Base-by-base conservation (phyloP, 1,284 basidiomycete species). In the Pisolithus thermaeus region DNA sequence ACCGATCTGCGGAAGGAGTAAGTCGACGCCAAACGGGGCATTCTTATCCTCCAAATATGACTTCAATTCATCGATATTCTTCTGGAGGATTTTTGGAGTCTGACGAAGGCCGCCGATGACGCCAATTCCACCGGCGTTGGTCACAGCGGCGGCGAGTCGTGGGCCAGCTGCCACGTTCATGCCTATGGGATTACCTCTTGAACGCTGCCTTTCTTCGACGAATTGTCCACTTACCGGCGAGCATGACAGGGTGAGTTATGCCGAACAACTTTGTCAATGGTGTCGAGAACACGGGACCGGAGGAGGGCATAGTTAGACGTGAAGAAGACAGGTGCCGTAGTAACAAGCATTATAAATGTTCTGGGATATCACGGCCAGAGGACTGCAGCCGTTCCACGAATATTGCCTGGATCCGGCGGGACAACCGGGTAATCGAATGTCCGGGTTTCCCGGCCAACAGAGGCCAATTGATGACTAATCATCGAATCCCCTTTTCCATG, bases 161-260 rank as follows among this genome's bases (percentile, higher is more conserved):
- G 83, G 86, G 16, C 90, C 90, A 46, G 90, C 87, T 39, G 90
- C 90, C 27, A 92, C 84, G 64, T 90, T 90, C 90, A 92, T 91
- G 42, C 88, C 87, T 71, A 52, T 20, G 20, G 39, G 39, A 39
- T 35, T 6, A 20, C 20, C 42, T 36, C 11, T 47, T 58, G 41
- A 53, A 20, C 35, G 37, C 25, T 27, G 23, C 9, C 30, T 16
- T 36, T 12, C n/a, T 12, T 30, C 3, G 1, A 39, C 38, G 18
- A 3, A 14, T 5, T 40, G 28, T 4, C 53, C 58, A 30, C 23
- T 32, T 59, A 67, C 81, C 81, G 51, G 84, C 85, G 16, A 87
- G 73, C 79, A 94, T 83, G 67, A 93, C 79, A 27, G 92, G 92
- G 68, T 94, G 91, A 65, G 80, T 80, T 59, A 93, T 84, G 46